These are phyloP conservation scores for Ceratobasidium sp. DNA, from an alignment of 1,284 basidiomycete species.

Conservation along the genomic window DNA sequence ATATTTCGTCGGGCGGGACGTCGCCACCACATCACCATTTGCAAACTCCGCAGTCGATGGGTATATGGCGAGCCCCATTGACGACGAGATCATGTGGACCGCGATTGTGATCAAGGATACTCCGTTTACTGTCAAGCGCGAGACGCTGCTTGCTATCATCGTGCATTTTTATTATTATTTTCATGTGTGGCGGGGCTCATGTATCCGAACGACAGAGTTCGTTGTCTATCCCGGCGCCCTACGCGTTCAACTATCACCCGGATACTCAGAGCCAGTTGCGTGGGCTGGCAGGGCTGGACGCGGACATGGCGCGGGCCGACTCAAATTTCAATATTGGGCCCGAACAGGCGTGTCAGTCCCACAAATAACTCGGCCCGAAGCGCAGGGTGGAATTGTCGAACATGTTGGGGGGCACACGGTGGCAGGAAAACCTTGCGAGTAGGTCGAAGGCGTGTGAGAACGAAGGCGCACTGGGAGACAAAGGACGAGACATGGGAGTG, in stretches of 20 bases:
- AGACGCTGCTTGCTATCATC: conserved; percentile 96
- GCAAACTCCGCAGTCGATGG: conserved; percentile 66
- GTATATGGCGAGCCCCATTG: conserved; percentile 61
- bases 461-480: no score
- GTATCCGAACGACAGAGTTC: conserved; percentile 72
- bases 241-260: conserved; percentile 99
- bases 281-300: conserved; percentile 86
- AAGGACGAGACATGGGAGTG: no score
- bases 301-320: conserved; percentile 95
- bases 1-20: conserved; percentile 82
- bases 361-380: no score
- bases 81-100: conserved; percentile 97
- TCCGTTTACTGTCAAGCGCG: conserved; percentile 97
- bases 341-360: no score
- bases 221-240: conserved; percentile 95
- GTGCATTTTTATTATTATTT: conserved; percentile 60
- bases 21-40: conserved; percentile 76
- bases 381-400: no score
- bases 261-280: conserved; percentile 97
- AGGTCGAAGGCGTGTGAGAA: no score
- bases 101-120: conserved; percentile 99
- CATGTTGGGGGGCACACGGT: no score
- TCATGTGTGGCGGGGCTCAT: not conserved
- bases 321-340: conserved; percentile 67
- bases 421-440: no score